Evolutionary conservation across 768 basidiomycete genomes (phyloP).

Genomic region (Lactarius akahatsu): DNA sequence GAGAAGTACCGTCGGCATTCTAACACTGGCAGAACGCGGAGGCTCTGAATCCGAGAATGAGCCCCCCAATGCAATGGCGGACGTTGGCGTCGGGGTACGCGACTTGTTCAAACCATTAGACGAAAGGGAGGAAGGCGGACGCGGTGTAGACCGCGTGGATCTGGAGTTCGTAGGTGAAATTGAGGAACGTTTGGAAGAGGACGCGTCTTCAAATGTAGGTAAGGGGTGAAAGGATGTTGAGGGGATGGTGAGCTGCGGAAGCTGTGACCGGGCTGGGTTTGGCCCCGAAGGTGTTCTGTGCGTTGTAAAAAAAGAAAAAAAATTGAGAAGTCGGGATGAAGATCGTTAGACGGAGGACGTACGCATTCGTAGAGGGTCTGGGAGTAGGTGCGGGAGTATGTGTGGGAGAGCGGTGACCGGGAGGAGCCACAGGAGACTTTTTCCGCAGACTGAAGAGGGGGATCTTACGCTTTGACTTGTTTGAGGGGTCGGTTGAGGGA

Average conservation of each 20-base stretch:
- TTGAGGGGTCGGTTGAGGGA: neutral
- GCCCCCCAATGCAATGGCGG: slow-evolving; percentile 13
- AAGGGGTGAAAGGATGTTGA: slow-evolving; percentile 14
- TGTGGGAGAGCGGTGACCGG: neutral
- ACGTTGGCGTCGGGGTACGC: slow-evolving; percentile 25
- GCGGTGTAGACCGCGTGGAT: slow-evolving; percentile 18
- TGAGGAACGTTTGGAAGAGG: slow-evolving; percentile 22
- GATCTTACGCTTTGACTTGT: slow-evolving; percentile 27
- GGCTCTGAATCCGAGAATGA: slow-evolving; percentile 27
- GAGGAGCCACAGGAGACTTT: slow-evolving; percentile 20
- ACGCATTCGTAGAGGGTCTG: slow-evolving; percentile 15
- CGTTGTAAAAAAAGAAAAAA: neutral
- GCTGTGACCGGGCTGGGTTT: neutral
- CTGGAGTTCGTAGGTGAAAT: slow-evolving; percentile 18
- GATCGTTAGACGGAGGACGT: neutral
- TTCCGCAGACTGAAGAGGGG: slow-evolving; percentile 29
- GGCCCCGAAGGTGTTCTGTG: neutral
- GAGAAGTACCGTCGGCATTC: slow-evolving; percentile 16
- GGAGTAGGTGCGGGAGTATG: slow-evolving; percentile 5
- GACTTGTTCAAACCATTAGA: slow-evolving; percentile 16
- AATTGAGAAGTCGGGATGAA: neutral
- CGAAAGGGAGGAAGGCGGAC: slow-evolving; percentile 10
- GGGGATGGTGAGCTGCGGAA: slow-evolving; percentile 17
- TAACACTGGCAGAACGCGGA: slow-evolving; percentile 5
- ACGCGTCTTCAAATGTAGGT: slow-evolving; percentile 18